Conservation (phyloP, 2,329 filamentous ascomycete species). For the Piedraia hortae region DNA sequence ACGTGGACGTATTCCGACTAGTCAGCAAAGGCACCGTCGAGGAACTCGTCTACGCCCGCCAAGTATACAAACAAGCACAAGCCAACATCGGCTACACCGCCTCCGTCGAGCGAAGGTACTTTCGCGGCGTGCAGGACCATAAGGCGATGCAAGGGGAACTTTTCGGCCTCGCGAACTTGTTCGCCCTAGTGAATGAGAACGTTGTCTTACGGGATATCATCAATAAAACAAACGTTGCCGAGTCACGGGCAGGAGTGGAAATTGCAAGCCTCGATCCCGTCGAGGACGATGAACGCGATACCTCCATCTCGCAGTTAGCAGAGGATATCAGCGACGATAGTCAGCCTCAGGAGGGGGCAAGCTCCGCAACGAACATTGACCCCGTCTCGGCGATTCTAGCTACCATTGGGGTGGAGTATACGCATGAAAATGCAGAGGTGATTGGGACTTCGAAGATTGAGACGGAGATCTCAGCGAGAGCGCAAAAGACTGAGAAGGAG, state of each 20-base stretch:
- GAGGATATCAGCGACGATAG: slow-evolving; percentile 23
- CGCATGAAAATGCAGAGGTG: slow-evolving; percentile 87
- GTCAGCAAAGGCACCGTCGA: slow-evolving; percentile 82
- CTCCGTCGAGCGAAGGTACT: slow-evolving; percentile 75
- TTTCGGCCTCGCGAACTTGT: slow-evolving; percentile 69
- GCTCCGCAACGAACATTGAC: slow-evolving; percentile 26
- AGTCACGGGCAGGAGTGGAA: slow-evolving; percentile 60
- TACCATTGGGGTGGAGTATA: slow-evolving; percentile 74
- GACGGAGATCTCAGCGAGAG: slow-evolving; percentile 50
- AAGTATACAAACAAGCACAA: slow-evolving; percentile 98
- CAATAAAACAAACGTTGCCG: slow-evolving; percentile 92
- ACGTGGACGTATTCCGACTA: slow-evolving; percentile 86
- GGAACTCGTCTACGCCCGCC: slow-evolving; percentile 85
- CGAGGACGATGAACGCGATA: slow-evolving; percentile 23
- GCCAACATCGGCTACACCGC: slow-evolving; percentile 93
- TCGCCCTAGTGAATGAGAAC: slow-evolving; percentile 53
- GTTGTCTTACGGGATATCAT: slow-evolving; percentile 80
- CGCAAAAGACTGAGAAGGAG: slow-evolving; percentile 32
- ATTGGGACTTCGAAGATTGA: slow-evolving; percentile 84
- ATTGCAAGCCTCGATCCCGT: slow-evolving; percentile 48
- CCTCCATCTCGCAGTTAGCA: slow-evolving; percentile 46
- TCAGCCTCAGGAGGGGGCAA: slow-evolving; percentile 9
- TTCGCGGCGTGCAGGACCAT: slow-evolving; percentile 75
- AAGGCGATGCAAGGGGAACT: slow-evolving; percentile 69
- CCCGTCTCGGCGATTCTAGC: slow-evolving; percentile 72